Conservation (phyloP, 495 filamentous ascomycete genomes). For the Tetracladium marchalianum region DNA sequence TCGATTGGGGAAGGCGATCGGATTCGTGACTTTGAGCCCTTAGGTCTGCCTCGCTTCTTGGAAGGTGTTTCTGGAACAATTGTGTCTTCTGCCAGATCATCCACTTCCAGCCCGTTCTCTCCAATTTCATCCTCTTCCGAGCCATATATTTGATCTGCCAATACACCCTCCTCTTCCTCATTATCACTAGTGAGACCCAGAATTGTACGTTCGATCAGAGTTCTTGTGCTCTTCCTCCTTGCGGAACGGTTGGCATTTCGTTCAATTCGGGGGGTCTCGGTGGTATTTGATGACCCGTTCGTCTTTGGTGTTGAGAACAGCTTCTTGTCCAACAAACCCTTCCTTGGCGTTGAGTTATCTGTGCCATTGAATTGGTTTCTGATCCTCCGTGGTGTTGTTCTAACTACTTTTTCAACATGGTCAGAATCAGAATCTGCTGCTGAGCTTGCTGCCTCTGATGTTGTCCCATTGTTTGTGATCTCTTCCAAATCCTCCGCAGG, state of each 20-base stretch:
- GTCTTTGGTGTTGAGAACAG: conserved; percentile 18
- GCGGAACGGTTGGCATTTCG: conserved; percentile 72
- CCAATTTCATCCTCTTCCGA: conserved; percentile 35
- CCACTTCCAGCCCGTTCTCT: conserved; percentile 4
- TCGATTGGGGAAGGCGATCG: conserved; percentile 45
- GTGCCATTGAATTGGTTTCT: not conserved
- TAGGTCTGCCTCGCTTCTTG: conserved; percentile 52
- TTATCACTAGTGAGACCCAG: conserved; percentile 59
- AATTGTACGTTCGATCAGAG: conserved; percentile 55
- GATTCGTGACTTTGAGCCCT: conserved; percentile 32
- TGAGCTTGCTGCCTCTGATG: not conserved
- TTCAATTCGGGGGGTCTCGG: conserved; percentile 44
- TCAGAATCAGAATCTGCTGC: conserved; percentile 1
- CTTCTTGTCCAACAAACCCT: conserved; percentile 3
- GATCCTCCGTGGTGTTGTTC: not conserved
- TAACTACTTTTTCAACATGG: not conserved
- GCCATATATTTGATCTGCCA: conserved; percentile 61
- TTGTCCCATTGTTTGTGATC: too few species aligned
- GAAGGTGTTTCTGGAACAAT: conserved; percentile 14
- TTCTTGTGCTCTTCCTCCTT: conserved; percentile 71
- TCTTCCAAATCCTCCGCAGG: too few species aligned
- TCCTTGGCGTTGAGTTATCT: conserved; percentile 1
- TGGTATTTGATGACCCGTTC: not conserved
- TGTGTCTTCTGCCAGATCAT: not conserved
- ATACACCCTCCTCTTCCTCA: conserved; percentile 61